These are phyloP conservation scores for Aspergillus jensenii DNA, from an alignment of 2,329 filamentous ascomycete genomes.

Conservation along the genomic window DNA sequence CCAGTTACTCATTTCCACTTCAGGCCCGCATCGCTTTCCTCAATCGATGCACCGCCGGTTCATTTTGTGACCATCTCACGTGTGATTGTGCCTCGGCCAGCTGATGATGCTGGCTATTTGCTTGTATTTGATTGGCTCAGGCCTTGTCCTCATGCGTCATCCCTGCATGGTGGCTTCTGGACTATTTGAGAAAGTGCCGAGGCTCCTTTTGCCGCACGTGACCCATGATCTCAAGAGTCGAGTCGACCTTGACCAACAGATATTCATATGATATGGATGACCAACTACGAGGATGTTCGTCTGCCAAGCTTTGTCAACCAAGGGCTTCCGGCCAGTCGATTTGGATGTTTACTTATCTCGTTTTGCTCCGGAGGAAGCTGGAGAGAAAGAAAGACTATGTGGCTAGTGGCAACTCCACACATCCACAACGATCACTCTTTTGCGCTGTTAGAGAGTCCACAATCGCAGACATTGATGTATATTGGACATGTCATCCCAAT, in stretches of 20 bases:
- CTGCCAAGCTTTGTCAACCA: too few species aligned
- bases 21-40: not conserved
- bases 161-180: not conserved
- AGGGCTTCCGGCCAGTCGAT: too few species aligned
- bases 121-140: conserved; percentile 18
- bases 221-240: conserved; percentile 5
- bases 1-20: not conserved
- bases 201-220: conserved; percentile 11
- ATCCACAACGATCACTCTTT: too few species aligned
- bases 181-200: conserved; percentile 21
- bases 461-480: too few species aligned
- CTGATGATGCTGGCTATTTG: conserved; percentile 5
- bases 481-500: too few species aligned
- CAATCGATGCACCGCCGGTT: not conserved
- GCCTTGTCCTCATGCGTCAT: conserved; percentile 16
- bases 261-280: not conserved
- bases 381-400: too few species aligned
- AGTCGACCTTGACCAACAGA: not conserved
- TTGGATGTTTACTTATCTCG: too few species aligned
- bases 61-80: conserved; percentile 3
- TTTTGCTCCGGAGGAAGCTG: too few species aligned
- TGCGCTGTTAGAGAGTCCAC: too few species aligned
- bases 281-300: too few species aligned
- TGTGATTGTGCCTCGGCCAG: conserved; percentile 10
- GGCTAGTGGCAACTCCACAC: too few species aligned